Conservation (phyloP, 2,329 filamentous ascomycete genomes). For the Calonectria pauciramosa region DNA sequence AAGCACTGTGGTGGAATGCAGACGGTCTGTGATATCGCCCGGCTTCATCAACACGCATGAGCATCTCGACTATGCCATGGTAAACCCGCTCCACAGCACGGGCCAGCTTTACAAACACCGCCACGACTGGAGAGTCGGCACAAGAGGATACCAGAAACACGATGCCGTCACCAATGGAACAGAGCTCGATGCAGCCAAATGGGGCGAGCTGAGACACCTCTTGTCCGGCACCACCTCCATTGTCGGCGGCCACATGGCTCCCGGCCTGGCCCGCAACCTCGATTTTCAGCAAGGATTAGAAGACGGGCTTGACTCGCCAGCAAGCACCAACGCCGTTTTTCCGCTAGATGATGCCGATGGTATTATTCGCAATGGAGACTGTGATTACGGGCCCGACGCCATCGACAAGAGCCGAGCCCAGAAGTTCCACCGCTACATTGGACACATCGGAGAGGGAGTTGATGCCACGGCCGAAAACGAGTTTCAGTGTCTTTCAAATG, state of each 20-base stretch:
- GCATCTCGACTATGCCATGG: slow-evolving; percentile 23
- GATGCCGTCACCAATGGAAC: neutral
- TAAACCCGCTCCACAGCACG: neutral
- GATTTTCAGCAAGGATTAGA: slow-evolving; percentile 14
- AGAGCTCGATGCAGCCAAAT: slow-evolving; percentile 3
- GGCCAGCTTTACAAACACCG: slow-evolving; percentile 9
- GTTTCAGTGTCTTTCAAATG: slow-evolving; percentile 13
- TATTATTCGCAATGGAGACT: slow-evolving; percentile 14
- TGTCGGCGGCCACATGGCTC: slow-evolving; percentile 13
- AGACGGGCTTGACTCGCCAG: neutral
- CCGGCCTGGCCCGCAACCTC: slow-evolving; percentile 20
- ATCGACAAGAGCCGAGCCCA: neutral
- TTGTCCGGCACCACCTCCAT: slow-evolving; percentile 24
- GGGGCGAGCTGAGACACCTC: slow-evolving; percentile 21
- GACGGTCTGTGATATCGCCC: slow-evolving; percentile 20
- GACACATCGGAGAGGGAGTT: slow-evolving; percentile 16
- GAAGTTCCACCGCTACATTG: slow-evolving; percentile 1
- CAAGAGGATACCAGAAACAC: neutral
- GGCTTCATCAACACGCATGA: slow-evolving; percentile 25
- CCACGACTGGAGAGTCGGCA: slow-evolving; percentile 25
- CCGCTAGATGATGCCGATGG: slow-evolving; percentile 8
- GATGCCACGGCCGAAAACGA: slow-evolving; percentile 12
- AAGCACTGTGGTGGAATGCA: slow-evolving; percentile 9
- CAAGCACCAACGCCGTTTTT: neutral
- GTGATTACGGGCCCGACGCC: slow-evolving; percentile 9